Evolutionary conservation across 225 moss, liverwort and hornwort genomes (phyloP), one percentile per base, ranked within the genome.

Genomic region (Physcomitrellopsis africana): DNA sequence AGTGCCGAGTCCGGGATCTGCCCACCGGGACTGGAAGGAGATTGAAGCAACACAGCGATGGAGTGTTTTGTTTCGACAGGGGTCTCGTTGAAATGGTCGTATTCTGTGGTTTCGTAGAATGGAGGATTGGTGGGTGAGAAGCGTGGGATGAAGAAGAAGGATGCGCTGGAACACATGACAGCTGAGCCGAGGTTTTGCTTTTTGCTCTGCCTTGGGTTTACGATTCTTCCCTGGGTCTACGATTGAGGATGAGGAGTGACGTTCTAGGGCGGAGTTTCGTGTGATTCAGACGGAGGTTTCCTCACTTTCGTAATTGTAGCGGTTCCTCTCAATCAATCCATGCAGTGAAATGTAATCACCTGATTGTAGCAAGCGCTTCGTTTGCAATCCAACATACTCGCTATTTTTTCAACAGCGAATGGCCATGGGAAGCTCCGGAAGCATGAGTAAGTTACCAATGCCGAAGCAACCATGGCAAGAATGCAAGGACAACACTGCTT

Each of bases 401-500:
- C 55, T 65, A 56, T 71, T 56, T 15, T 58, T 29, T 59, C 54
- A 0, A 60, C 60, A 26, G 37, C 44, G 24, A 43, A 24, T n/a
- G 18, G 79, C 8, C 16, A 79, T 83, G 83, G 83, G 76, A 32
- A 79, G 76, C 83, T 72, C 79, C 16, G 78, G 74, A 14, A 83
- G 76, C 56, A 44, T 83, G 29, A 72, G 79, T 67, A 83, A 83
- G 76, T 63, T 79, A 24, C 67, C 72, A 72, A 72, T 83, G 18
- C 72, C 76, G 72, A 83, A 83, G 60, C 83, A 76, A 27, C 79
- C 76, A 75, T 76, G 76, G 79, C 83, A 83, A 63, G 83, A 79
- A 67, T n/a, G 63, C 45, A 83, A 79, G 76, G 82, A 82, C 68
- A 82, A 69, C 73, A 59, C 44, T 24, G 79, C 61, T 3, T 70